Conservation (phyloP, 169 alveolate genomes). For the Cryptosporidium sp. region DNA sequence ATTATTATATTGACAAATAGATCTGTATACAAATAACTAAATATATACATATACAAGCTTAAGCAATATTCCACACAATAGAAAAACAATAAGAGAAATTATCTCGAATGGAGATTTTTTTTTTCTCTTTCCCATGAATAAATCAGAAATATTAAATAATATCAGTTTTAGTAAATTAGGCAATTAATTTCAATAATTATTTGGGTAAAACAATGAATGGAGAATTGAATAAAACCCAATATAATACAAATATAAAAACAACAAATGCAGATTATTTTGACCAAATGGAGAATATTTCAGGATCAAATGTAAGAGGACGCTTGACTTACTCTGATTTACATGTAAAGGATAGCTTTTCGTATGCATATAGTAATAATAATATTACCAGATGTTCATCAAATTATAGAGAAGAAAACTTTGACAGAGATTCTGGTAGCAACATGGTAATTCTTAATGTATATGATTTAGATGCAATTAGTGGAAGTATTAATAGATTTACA, state of each 20-base stretch:
- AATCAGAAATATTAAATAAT: too few species aligned
- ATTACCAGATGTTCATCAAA: background rate
- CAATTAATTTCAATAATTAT: background rate
- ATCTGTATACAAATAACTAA: too few species aligned
- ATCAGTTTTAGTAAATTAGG: background rate
- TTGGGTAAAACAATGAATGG: background rate
- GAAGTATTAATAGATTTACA: conserved; percentile 63
- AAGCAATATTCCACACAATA: background rate
- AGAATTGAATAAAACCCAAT: background rate
- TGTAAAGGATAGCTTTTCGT: background rate
- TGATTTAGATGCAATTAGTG: conserved; percentile 66
- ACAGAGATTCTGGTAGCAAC: conserved; percentile 19
- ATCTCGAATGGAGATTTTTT: too few species aligned
- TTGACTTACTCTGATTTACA: background rate
- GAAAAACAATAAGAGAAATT: background rate
- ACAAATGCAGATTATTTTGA: background rate
- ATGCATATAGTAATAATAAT: background rate
- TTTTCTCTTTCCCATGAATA: too few species aligned
- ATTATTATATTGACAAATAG: background rate
- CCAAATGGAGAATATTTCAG: conserved; percentile 31
- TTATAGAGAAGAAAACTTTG: conserved; percentile 20
- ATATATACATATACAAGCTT: background rate
- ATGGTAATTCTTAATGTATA: conserved; percentile 75
- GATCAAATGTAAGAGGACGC: conserved; percentile 6
- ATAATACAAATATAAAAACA: background rate